phyloP scores from a whole-genome alignment of 495 filamentous ascomycete genomes.

The Neurospora intermedia region DNA sequence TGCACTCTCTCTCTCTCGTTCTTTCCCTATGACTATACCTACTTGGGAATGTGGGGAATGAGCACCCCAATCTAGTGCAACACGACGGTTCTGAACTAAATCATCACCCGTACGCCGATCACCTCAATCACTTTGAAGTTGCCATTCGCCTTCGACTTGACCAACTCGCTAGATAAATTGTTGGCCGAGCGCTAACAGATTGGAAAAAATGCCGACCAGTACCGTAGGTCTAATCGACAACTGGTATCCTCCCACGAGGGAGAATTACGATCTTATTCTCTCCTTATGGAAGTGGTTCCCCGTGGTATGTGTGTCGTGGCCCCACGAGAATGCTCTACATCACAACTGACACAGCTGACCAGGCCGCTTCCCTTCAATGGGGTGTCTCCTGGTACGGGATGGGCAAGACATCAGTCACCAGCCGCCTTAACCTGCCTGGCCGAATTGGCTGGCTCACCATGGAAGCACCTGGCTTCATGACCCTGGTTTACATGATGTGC shows the following conservation, averaged over 20 bases:
- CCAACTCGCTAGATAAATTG: neutral
- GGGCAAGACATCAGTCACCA: conserved; percentile 76
- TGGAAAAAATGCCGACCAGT: neutral
- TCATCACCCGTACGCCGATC: neutral
- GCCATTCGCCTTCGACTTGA: neutral
- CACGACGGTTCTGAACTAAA: neutral
- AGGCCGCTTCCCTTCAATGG: conserved; percentile 57
- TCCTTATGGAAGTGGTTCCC: conserved; percentile 44
- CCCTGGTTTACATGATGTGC: conserved; percentile 65
- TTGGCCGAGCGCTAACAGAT: neutral
- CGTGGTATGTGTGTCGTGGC: conserved; percentile 17
- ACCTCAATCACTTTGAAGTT: neutral
- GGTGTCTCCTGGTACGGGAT: conserved; percentile 52
- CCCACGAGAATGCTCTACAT: neutral
- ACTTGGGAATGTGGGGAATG: neutral
- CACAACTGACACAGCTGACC: conserved; percentile 1
- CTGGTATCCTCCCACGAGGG: conserved; percentile 43
- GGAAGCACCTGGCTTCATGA: conserved; percentile 69
- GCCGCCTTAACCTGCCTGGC: conserved; percentile 76
- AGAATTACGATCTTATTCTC: conserved; percentile 38
- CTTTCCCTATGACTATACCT: neutral
- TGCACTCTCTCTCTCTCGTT: neutral
- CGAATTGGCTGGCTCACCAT: conserved; percentile 76
- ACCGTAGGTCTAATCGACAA: conserved; percentile 28
- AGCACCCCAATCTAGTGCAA: neutral